phyloP scores from a whole-genome alignment of 106 monocot genomes.

The Dioscorea alata region DNA sequence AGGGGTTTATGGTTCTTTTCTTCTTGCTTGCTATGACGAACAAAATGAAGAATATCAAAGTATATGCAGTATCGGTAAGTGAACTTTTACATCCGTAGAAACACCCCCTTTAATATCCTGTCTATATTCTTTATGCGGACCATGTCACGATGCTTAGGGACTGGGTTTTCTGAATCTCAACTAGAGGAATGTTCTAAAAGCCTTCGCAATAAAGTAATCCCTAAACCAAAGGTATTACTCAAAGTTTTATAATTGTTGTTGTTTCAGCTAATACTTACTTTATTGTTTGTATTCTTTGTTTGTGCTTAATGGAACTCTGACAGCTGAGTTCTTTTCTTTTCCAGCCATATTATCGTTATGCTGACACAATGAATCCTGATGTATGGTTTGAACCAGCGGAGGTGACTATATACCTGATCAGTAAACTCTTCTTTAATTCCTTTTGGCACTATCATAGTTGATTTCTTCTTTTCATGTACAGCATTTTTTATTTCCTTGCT shows the following conservation, averaged over 20 bases:
- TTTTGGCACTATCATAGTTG: background rate
- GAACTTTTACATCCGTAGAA: background rate
- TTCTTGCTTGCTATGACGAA: conserved; percentile 98
- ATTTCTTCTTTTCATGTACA: too few species aligned
- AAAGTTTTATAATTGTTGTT: background rate
- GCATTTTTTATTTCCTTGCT: too few species aligned
- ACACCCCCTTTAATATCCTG: background rate
- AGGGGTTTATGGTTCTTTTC: conserved; percentile 97
- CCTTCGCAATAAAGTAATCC: conserved; percentile 70
- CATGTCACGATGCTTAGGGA: conserved; percentile 42
- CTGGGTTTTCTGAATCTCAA: conserved; percentile 88
- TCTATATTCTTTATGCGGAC: background rate
- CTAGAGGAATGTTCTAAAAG: conserved; percentile 84
- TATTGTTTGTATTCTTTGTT: background rate
- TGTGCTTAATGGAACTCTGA: background rate
- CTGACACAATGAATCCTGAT: conserved; percentile 87
- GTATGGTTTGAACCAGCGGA: conserved; percentile 98
- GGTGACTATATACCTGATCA: conserved; percentile 25
- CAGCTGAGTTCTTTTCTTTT: conserved; percentile 12
- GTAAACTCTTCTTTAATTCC: background rate
- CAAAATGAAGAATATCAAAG: conserved; percentile 95
- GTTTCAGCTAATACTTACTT: background rate
- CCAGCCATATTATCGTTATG: conserved; percentile 87
- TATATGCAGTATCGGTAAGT: conserved; percentile 90
- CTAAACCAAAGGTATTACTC: conserved; percentile 68